Conservation (phyloP, 306 rosid genomes). For the Betula pendula region DNA sequence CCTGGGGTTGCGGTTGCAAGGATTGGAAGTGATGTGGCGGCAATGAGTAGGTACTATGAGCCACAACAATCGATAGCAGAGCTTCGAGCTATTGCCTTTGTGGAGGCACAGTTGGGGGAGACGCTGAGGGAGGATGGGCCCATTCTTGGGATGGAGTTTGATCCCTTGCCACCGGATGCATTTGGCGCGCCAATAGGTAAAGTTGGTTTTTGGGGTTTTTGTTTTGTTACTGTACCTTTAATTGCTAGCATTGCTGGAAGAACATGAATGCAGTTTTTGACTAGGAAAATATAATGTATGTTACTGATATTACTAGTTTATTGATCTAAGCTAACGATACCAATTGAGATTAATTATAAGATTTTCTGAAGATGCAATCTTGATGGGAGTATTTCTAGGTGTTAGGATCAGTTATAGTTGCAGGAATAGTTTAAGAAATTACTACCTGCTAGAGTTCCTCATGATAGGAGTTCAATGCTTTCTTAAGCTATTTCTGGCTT, state of each 20-base stretch:
- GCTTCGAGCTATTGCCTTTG: slow-evolving; percentile 61
- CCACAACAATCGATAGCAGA: slow-evolving; percentile 45
- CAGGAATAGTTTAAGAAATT: background rate
- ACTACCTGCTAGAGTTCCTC: background rate
- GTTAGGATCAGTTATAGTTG: background rate
- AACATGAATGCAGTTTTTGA: background rate
- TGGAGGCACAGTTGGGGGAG: slow-evolving; percentile 72
- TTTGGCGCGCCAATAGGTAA: slow-evolving; percentile 75
- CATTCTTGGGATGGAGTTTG: slow-evolving; percentile 75
- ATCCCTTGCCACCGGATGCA: slow-evolving; percentile 72
- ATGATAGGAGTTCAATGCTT: background rate
- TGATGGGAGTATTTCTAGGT: too few species aligned
- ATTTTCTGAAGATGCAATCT: too few species aligned
- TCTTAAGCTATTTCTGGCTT: background rate
- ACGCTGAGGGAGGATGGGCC: slow-evolving; percentile 74
- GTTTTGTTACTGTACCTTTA: background rate
- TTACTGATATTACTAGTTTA: background rate
- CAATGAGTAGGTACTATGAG: slow-evolving; percentile 43
- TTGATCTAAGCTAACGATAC: background rate
- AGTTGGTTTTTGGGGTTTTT: slow-evolving; percentile 9
- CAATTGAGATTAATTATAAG: background rate
- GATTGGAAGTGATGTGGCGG: slow-evolving; percentile 38
- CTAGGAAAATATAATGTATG: background rate
- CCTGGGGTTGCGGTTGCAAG: slow-evolving; percentile 39
- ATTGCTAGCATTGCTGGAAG: slow-evolving; percentile 8